Conservation (phyloP, 495 filamentous ascomycete genomes). For the Alectoria sarmentosa region DNA sequence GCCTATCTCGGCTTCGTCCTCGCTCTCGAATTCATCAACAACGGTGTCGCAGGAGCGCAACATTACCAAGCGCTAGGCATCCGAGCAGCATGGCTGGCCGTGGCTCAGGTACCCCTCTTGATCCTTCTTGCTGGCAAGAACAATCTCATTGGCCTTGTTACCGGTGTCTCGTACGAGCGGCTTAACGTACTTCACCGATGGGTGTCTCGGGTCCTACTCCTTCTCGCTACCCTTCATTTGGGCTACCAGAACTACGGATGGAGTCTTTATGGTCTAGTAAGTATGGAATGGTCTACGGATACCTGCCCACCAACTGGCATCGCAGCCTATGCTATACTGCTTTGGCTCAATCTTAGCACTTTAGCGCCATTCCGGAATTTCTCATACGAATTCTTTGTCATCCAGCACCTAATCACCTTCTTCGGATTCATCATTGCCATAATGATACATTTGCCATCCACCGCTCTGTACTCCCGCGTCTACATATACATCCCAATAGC, state of each 20-base stretch:
- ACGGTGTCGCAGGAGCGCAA: slow-evolving; percentile 36
- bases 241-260: slow-evolving; percentile 65
- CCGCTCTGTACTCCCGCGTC: slow-evolving; percentile 29
- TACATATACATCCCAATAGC: slow-evolving; percentile 64
- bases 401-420: slow-evolving; percentile 68
- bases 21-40: slow-evolving; percentile 39
- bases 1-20: slow-evolving; percentile 37
- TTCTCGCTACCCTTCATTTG: slow-evolving; percentile 69
- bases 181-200: slow-evolving; percentile 83
- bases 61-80: slow-evolving; percentile 65
- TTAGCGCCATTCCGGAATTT: slow-evolving; percentile 59
- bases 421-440: slow-evolving; percentile 60
- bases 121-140: slow-evolving; percentile 71
- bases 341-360: slow-evolving; percentile 65
- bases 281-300: slow-evolving; percentile 53
- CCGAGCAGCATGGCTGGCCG: slow-evolving; percentile 65
- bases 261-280: slow-evolving; percentile 57
- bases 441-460: slow-evolving; percentile 51
- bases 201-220: slow-evolving; percentile 64
- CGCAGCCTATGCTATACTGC: slow-evolving; percentile 63
- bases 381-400: slow-evolving; percentile 74
- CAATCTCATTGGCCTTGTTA: slow-evolving; percentile 62
- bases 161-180: slow-evolving; percentile 64
- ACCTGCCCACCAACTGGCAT: slow-evolving; percentile 60
- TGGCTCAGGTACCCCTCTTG: slow-evolving; percentile 72